phyloP scores from a whole-genome alignment of 164 flowering plant species.

The Tetracentron sinense region DNA sequence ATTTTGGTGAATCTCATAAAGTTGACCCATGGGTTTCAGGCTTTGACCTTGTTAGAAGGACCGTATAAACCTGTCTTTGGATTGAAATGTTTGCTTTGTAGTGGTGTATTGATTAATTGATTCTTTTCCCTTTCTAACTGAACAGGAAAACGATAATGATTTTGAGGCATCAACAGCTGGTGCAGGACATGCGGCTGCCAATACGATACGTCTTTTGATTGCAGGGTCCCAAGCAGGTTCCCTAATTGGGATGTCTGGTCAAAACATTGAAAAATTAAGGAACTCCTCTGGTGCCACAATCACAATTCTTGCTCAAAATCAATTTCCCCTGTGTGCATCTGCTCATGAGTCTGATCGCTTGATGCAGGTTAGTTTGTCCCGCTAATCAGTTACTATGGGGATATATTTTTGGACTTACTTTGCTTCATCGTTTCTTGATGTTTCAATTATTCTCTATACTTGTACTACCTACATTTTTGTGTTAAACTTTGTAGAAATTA shows the following conservation, averaged over 20 bases:
- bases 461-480: not conserved
- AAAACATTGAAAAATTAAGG: slow-evolving; percentile 75
- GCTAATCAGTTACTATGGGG: not conserved
- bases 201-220: slow-evolving; percentile 75
- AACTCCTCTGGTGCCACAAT: slow-evolving; percentile 70
- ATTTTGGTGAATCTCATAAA: not conserved
- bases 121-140: not conserved
- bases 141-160: slow-evolving; percentile 49
- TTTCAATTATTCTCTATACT: not conserved
- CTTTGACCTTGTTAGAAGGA: not conserved
- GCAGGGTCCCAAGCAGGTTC: slow-evolving; percentile 96
- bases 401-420: not conserved
- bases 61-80: not conserved
- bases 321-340: slow-evolving; percentile 86
- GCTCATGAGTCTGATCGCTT: slow-evolving; percentile 87
- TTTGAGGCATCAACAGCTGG: slow-evolving; percentile 39
- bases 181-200: slow-evolving; percentile 60
- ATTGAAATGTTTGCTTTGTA: not conserved
- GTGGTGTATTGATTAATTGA: not conserved
- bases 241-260: slow-evolving; percentile 82
- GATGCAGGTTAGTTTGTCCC: slow-evolving; percentile 56
- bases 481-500: too few species aligned
- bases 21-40: not conserved
- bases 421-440: not conserved
- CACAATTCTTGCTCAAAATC: slow-evolving; percentile 61